Conservation (phyloP, 495 filamentous ascomycete species). For the Cercophora sp. region DNA sequence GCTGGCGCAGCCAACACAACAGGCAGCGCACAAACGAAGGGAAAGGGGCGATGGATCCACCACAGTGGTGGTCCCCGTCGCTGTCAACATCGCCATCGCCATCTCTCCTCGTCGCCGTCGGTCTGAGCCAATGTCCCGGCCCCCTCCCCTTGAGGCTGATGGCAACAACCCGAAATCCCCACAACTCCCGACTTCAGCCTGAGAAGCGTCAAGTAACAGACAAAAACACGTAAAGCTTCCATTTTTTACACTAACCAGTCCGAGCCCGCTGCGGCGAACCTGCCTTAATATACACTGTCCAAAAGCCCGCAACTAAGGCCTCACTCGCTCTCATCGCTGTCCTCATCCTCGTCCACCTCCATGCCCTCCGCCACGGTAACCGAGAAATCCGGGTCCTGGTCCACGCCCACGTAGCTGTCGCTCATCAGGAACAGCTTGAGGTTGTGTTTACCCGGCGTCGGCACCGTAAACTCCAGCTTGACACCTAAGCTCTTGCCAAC, state of each 20-base stretch:
- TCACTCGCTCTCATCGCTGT: slow-evolving; percentile 56
- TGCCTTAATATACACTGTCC: slow-evolving; percentile 19
- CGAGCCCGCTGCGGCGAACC: not conserved
- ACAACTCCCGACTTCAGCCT: slow-evolving; percentile 21
- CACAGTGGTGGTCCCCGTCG: too few relatives aligned
- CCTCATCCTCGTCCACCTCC: slow-evolving; percentile 89
- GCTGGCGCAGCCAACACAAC: not conserved
- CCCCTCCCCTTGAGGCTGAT: slow-evolving; percentile 11
- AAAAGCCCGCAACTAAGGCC: slow-evolving; percentile 2
- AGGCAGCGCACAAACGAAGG: too few relatives aligned
- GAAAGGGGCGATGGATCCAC: too few relatives aligned
- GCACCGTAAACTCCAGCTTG: slow-evolving; percentile 83
- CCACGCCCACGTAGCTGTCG: slow-evolving; percentile 95
- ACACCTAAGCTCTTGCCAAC: slow-evolving; percentile 73
- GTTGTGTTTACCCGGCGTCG: slow-evolving; percentile 77
- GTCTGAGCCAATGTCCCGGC: not conserved
- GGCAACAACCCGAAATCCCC: slow-evolving; percentile 23
- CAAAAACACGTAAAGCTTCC: slow-evolving; percentile 1
- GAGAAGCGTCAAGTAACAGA: slow-evolving; percentile 1
- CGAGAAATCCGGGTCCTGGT: slow-evolving; percentile 87
- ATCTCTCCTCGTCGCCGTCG: not conserved
- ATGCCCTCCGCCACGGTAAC: slow-evolving; percentile 85
- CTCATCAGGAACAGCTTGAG: slow-evolving; percentile 94
- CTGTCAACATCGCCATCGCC: too few relatives aligned
- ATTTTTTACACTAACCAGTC: not conserved